Conservation (phyloP, 2,329 filamentous ascomycete genomes). For the Penicillium sp. region DNA sequence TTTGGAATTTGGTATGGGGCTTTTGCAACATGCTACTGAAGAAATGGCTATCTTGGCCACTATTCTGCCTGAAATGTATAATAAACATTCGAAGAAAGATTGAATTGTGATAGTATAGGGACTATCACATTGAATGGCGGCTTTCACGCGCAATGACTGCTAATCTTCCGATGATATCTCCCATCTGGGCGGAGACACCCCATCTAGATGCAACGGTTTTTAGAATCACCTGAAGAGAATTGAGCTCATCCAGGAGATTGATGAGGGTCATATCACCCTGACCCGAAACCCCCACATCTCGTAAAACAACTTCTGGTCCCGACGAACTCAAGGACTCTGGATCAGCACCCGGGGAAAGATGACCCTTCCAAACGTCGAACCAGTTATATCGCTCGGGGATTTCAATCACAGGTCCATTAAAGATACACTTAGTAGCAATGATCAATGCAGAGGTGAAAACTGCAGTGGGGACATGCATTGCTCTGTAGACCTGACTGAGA, state of each 20-base stretch:
- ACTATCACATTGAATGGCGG: background rate
- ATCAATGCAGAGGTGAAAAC: constrained; percentile 18
- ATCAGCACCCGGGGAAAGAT: background rate
- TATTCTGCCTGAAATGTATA: constrained; percentile 2
- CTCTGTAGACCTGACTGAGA: constrained; percentile 5
- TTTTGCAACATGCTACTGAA: constrained; percentile 4
- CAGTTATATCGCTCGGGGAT: constrained; percentile 4
- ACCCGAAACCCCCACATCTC: background rate
- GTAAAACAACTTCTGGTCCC: background rate
- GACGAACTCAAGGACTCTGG: background rate
- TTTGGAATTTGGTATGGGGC: background rate
- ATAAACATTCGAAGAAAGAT: background rate
- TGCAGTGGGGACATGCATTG: constrained; percentile 14
- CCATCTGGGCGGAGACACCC: constrained; percentile 16
- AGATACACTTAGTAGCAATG: constrained; percentile 8
- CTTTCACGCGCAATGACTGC: constrained; percentile 2
- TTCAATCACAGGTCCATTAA: constrained; percentile 1
- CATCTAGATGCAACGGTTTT: constrained; percentile 14
- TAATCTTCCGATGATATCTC: constrained; percentile 4
- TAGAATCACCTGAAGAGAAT: constrained; percentile 15
- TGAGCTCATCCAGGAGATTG: constrained; percentile 14
- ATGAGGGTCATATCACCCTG: background rate
- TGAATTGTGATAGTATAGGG: too few relatives aligned
- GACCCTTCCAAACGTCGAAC: constrained; percentile 4
- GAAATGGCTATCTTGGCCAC: constrained; percentile 7